Base-by-base conservation (phyloP, 176 grass and related monocot species). In the Musa schizocarpa region DNA sequence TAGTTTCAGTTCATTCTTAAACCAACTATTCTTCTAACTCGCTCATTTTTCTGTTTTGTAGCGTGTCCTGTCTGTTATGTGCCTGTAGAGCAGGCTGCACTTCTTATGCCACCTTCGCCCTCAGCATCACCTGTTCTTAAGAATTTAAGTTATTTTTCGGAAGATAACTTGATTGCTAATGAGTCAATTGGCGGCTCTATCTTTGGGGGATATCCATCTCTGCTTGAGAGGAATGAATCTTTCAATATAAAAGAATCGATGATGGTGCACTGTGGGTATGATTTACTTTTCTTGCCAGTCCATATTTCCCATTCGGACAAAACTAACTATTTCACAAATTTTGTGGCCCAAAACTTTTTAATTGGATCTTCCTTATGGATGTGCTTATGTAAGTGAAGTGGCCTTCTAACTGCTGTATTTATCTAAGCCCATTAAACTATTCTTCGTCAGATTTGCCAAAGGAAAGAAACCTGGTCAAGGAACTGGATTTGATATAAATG, bases 41-140 rank as follows among this genome's bases (percentile, higher is more conserved):
- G 77, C 69, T 80, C 57, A 69, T 81, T 74, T 82, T 85, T 71
- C 74, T 68, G 22, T 78, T 90, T 57, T 86, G 76, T 76, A 99
- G 96, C 96, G 70, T 99, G 96, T 69, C 91, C 80, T 76, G 96
- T 99, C 79, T 99, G 96, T 78, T 99, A 99, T 77, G 74, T 87
- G 63, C 82, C 96, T 77, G 96, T 88, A 74, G 88, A 95, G 72
- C 86, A 89, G 71, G 88, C 91, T 1, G 69, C 92, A 73, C 79
- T 83, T 50, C 65, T 84, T 53, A 89, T 91, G 82, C 91, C 91
- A 70, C n/a, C 56, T 76, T 58, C 71, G 50, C 76, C 84, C 75
- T 89, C 91, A 79, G 50, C 50, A 72, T 99, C 88, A 59, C 87
- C 88, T 69, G 81, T 95, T 20, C 88, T 99, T 80, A 86, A 43